Base-by-base conservation (phyloP, 805 yeast genomes). In the Candida nitratophila region DNA sequence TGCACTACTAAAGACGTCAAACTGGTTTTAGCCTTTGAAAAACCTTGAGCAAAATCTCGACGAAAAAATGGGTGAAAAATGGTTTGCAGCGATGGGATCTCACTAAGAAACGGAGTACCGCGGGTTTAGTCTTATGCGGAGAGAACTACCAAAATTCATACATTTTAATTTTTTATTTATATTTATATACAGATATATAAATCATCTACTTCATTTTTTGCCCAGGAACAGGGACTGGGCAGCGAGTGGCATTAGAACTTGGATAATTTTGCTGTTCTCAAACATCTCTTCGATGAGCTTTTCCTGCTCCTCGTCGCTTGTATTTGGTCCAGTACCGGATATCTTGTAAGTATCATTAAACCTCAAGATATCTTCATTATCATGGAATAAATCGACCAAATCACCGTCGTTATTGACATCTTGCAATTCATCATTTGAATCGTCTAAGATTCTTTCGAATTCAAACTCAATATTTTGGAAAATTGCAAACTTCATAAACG, bases 181-280 rank as follows among this genome's bases (percentile, higher is more conserved):
- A 29, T 9, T 29, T 11, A 29, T 29, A 24, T 24, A 24, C 6
- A 7, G 6, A 24, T 24, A 24, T 34, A 19, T 17, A 19, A 6
- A 19, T 34, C n/a, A 17, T 10, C n/a, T 34, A n/a, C 15, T 17
- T 17, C n/a, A n/a, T n/a, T n/a, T n/a, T n/a, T n/a, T n/a, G n/a
- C n/a, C n/a, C n/a, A 34, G 5, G 22, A 37, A 37, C 22, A 37
- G 14, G 5, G 59, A 60, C 38, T 57, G 61, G 1, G 69, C 59
- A n/a, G 69, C 70, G 33, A 63, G 44, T 1, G 70, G 69, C 22
- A 65, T 50, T 37, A 64, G 35, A 20, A 65, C 54, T 44, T 59
- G 56, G 12, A 56, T 61, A 15, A 64, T 49, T 39, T 53, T 52
- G 22, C 56, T 50, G 30, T 61, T 50, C 24, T 53, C 45, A 30